Base-by-base conservation (phyloP, 2,329 filamentous ascomycete genomes). In the Fusarium sp. region DNA sequence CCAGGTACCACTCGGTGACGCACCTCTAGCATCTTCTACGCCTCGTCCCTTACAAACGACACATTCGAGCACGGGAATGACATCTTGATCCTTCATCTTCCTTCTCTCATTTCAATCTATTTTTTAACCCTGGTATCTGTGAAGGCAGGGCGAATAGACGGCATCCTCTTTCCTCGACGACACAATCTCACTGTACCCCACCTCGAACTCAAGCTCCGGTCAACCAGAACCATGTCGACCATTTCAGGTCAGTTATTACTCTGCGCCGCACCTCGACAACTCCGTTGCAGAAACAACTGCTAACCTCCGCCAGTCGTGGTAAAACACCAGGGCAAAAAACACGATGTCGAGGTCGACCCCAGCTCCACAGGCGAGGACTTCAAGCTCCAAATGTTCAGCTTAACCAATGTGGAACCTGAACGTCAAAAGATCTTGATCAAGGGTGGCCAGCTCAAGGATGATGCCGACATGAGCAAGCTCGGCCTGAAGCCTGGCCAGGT, bases 341-440 rank as follows among this genome's bases (percentile, higher is more conserved):
- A 98, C 84, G 90, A 98, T 78, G 88, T 99, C 79, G 95, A 98
- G 67, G 89, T 99, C 76, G 95, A 98, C 79, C 87, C 92, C 44
- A 85, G 88, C 26, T 91, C 93, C 46, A 93, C 90, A 67, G 96
- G 96, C 81, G 94, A 98, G 81, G 93, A 92, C 60, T 93, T 99
- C 85, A 99, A 98, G 81, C 93, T 92, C 77, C 96, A 98, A 80
- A 88, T 99, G 62, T 99, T 91, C 84, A 98, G 94, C 68, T 85
- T 99, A 58, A 99, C 96, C 48, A 94, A 93, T 65, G 96, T 99
- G 77, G 96, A 98, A 79, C 96, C 96, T 70, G 93, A 97, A 68
- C 91, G 95, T 67, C 97, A 99, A 81, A 98, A 98, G 84, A 93
- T 99, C 74, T 83, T 99, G 59, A 89, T 98, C 80, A 98, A 97